These are phyloP conservation scores for Crotalaria pallida DNA, from an alignment of 306 rosid genomes.

Conservation along the genomic window DNA sequence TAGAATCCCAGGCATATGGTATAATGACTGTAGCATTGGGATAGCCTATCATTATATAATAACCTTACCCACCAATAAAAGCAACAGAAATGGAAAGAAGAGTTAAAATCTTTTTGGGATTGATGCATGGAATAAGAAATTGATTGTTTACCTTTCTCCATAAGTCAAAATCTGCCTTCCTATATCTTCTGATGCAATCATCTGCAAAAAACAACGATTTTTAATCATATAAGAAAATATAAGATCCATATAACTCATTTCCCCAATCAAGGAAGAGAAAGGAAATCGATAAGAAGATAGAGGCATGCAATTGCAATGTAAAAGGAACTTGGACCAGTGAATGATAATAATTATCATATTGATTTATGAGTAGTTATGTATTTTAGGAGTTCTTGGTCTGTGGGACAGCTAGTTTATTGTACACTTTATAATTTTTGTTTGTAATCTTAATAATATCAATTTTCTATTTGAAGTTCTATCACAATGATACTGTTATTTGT, in stretches of 20 bases:
- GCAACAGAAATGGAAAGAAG: background rate
- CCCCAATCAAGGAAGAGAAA: background rate
- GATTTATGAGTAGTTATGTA: too few species aligned
- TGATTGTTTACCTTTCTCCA: conserved; percentile 72
- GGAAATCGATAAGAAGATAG: background rate
- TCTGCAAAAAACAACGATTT: conserved; percentile 35
- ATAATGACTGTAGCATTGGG: background rate
- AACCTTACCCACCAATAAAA: background rate
- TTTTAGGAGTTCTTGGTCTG: too few species aligned
- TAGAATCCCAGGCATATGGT: too few species aligned
- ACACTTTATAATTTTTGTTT: too few species aligned
- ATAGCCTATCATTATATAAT: background rate
- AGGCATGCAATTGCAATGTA: background rate
- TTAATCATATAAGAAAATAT: background rate
- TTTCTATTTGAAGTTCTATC: too few species aligned
- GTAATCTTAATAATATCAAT: too few species aligned
- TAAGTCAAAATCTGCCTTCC: conserved; percentile 96
- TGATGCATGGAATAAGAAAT: background rate
- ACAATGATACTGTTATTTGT: too few species aligned
- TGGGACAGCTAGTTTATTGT: too few species aligned
- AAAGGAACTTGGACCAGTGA: too few species aligned
- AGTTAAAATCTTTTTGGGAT: background rate
- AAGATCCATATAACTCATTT: background rate
- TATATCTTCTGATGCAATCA: conserved; percentile 88
- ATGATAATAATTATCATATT: too few species aligned